phyloP scores from a whole-genome alignment of 768 basidiomycete species.

The Hericium rajendrae region DNA sequence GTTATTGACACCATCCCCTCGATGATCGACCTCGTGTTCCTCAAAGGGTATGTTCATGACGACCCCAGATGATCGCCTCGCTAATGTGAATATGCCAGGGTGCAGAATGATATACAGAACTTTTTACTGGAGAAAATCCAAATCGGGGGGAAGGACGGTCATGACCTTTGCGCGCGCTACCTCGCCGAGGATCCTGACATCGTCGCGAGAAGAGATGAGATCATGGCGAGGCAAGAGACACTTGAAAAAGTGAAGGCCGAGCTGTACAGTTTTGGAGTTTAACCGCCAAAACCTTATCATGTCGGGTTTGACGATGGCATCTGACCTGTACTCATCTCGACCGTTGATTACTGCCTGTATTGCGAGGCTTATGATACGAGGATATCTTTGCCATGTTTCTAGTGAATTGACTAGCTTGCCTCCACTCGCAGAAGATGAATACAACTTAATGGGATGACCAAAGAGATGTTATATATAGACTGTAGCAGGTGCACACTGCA shows the following conservation, averaged over 20 bases:
- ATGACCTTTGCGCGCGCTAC: conserved; percentile 4
- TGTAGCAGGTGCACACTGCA: too few relatives aligned
- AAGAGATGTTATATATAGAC: too few relatives aligned
- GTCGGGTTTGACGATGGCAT: too few relatives aligned
- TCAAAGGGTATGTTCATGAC: conserved; percentile 9
- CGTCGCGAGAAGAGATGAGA: background rate
- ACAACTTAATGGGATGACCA: too few relatives aligned
- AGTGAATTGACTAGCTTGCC: too few relatives aligned
- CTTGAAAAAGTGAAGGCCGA: background rate
- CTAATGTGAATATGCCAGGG: background rate
- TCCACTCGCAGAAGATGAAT: too few relatives aligned
- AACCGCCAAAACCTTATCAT: too few relatives aligned
- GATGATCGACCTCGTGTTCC: conserved; percentile 17
- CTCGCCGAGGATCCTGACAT: conserved; percentile 11
- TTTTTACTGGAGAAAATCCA: conserved; percentile 4
- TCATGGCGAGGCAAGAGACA: background rate
- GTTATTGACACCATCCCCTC: conserved; percentile 35
- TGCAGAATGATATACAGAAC: background rate
- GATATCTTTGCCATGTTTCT: too few relatives aligned
- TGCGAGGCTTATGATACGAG: too few relatives aligned
- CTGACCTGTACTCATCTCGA: too few relatives aligned
- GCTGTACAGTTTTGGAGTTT: background rate
- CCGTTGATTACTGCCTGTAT: too few relatives aligned
- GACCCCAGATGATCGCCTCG: background rate
- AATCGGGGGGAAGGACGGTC: conserved; percentile 4